phyloP scores from a whole-genome alignment of 1,139 yeast species.

The Dujonia santamariae region DNA sequence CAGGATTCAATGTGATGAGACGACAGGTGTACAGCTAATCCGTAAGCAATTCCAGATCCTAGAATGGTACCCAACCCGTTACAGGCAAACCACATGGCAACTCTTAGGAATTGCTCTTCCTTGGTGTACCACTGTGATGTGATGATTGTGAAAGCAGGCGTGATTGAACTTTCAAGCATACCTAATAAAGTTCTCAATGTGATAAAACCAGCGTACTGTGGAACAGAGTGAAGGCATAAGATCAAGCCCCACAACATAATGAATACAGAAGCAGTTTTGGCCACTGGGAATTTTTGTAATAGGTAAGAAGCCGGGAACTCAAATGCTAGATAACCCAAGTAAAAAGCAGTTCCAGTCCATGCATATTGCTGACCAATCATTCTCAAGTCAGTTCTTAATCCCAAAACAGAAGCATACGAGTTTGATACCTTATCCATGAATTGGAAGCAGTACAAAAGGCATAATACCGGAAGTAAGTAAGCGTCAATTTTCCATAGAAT shows the following conservation, averaged over 20 bases:
- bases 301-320: conserved; percentile 39
- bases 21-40: conserved; percentile 30
- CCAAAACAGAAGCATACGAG: conserved; percentile 55
- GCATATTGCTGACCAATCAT: conserved; percentile 48
- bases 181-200: conserved; percentile 46
- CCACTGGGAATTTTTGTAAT: conserved; percentile 41
- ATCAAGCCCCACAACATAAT: conserved; percentile 49
- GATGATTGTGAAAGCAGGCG: conserved; percentile 52
- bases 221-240: conserved; percentile 39
- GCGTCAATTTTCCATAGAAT: conserved; percentile 48
- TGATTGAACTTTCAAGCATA: conserved; percentile 43
- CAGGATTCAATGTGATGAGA: conserved; percentile 37
- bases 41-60: conserved; percentile 56
- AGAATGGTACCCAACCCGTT: conserved; percentile 51
- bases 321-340: conserved; percentile 43
- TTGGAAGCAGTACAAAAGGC: conserved; percentile 50
- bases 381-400: conserved; percentile 38
- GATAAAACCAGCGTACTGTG: conserved; percentile 34
- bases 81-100: conserved; percentile 48
- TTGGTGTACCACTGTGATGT: conserved; percentile 54
- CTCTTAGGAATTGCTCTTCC: conserved; percentile 48
- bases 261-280: conserved; percentile 31
- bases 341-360: conserved; percentile 52
- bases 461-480: conserved; percentile 47
- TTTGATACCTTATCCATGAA: conserved; percentile 58